phyloP scores from a whole-genome alignment of 2,329 filamentous ascomycete genomes.

The Colletotrichum noveboracense region DNA sequence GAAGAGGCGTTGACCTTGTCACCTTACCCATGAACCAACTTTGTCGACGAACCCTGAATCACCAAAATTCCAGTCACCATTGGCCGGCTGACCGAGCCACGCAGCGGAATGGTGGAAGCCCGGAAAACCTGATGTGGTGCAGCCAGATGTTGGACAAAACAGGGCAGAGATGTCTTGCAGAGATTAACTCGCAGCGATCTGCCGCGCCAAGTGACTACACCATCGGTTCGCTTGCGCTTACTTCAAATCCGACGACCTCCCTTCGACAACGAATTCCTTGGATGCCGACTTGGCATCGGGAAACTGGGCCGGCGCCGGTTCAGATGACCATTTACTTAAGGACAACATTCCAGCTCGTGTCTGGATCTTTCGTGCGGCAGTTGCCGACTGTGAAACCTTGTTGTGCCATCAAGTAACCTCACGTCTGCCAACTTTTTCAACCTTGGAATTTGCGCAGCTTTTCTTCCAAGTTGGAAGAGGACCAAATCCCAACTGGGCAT shows the following conservation, averaged over 20 bases:
- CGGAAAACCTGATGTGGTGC: not conserved
- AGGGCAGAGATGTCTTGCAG: not conserved
- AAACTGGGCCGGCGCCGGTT: not conserved
- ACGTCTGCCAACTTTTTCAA: not conserved
- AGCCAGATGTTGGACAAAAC: not conserved
- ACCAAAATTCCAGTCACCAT: not conserved
- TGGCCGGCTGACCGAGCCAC: not conserved
- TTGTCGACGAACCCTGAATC: not conserved
- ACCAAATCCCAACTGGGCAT: not conserved
- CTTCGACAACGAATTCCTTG: not conserved
- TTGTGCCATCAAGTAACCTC: not conserved
- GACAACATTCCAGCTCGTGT: not conserved
- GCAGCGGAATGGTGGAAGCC: not conserved
- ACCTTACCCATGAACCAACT: constrained; percentile 13
- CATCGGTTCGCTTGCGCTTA: not conserved
- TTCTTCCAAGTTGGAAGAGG: not conserved
- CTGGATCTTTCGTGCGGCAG: not conserved
- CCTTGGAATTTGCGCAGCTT: not conserved
- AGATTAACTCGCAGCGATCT: constrained; percentile 16
- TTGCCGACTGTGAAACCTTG: not conserved
- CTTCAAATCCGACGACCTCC: constrained; percentile 1
- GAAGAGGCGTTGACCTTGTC: not conserved
- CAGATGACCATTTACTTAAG: not conserved
- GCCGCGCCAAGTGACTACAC: constrained; percentile 1
- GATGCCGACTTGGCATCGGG: not conserved